phyloP scores from a whole-genome alignment of 2,329 filamentous ascomycete genomes.

The Alternaria sp. region DNA sequence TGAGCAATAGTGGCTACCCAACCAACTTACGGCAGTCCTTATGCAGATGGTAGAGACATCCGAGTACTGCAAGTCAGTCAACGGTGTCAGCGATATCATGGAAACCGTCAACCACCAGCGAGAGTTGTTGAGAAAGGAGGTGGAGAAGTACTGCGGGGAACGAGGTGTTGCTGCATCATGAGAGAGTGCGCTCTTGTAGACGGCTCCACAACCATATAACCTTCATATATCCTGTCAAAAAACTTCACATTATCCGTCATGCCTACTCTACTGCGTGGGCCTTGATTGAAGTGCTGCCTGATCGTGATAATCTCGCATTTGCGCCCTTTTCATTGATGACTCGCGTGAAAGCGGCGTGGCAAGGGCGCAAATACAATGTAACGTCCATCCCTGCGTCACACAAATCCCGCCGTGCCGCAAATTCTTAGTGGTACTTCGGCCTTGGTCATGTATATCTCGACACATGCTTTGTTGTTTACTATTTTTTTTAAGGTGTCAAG shows the following conservation, averaged over 20 bases:
- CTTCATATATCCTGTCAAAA: conserved; percentile 3
- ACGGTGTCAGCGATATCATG: conserved; percentile 69
- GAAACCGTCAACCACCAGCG: conserved; percentile 70
- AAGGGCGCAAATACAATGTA: conserved; percentile 17
- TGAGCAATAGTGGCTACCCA: conserved; percentile 71
- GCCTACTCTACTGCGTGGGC: neutral
- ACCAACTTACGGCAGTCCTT: conserved; percentile 79
- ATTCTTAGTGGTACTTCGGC: no score
- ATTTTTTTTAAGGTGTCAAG: no score
- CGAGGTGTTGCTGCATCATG: conserved; percentile 54
- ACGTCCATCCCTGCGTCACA: neutral
- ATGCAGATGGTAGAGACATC: conserved; percentile 71
- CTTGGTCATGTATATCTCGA: no score
- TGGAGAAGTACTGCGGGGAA: conserved; percentile 76
- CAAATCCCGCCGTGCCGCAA: no score
- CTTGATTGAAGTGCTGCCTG: conserved; percentile 3
- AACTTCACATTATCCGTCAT: conserved; percentile 3
- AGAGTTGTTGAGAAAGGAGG: conserved; percentile 74
- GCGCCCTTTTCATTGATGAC: conserved; percentile 29
- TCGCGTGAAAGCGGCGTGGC: neutral
- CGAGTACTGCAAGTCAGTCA: conserved; percentile 56
- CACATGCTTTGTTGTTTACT: no score
- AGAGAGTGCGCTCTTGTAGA: neutral
- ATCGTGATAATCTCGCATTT: conserved; percentile 28
- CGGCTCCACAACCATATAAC: neutral